These are phyloP conservation scores for Rhododendron kiyosumense DNA, from an alignment of 148 eudicot genomes.

Conservation along the genomic window DNA sequence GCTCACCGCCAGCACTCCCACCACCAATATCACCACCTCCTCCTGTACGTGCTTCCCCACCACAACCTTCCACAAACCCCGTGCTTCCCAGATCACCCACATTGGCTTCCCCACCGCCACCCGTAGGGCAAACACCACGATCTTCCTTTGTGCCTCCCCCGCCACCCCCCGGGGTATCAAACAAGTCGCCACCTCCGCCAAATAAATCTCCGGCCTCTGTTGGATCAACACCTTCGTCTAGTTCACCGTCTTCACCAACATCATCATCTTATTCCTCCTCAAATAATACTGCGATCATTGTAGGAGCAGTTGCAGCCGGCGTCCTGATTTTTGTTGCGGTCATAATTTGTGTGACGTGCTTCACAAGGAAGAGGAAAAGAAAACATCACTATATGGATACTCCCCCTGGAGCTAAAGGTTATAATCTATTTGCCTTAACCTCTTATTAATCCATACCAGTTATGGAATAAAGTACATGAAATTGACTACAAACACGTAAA, in stretches of 20 bases:
- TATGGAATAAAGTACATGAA: background rate
- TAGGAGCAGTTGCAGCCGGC: constrained; percentile 14
- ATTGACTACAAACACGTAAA: background rate
- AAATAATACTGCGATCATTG: background rate
- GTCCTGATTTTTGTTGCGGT: constrained; percentile 19
- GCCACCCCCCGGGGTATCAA: background rate
- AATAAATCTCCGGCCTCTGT: background rate
- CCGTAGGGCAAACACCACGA: background rate
- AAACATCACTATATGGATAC: constrained; percentile 11
- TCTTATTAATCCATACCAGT: background rate
- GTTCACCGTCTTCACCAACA: background rate
- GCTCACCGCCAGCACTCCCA: background rate
- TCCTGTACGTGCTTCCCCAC: background rate
- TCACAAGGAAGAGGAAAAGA: constrained; percentile 26
- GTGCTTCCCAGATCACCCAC: background rate
- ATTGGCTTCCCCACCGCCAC: background rate
- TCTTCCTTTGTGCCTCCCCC: background rate
- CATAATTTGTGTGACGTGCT: constrained; percentile 7
- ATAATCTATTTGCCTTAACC: background rate
- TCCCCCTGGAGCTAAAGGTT: constrained; percentile 24
- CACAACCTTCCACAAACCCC: background rate
- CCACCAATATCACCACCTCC: constrained; percentile 8
- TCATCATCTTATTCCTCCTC: background rate
- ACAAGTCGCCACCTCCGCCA: constrained; percentile 3
- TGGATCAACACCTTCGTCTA: background rate